phyloP scores from a whole-genome alignment of 2,329 filamentous ascomycete genomes.

The Penicillium griseofulvum region DNA sequence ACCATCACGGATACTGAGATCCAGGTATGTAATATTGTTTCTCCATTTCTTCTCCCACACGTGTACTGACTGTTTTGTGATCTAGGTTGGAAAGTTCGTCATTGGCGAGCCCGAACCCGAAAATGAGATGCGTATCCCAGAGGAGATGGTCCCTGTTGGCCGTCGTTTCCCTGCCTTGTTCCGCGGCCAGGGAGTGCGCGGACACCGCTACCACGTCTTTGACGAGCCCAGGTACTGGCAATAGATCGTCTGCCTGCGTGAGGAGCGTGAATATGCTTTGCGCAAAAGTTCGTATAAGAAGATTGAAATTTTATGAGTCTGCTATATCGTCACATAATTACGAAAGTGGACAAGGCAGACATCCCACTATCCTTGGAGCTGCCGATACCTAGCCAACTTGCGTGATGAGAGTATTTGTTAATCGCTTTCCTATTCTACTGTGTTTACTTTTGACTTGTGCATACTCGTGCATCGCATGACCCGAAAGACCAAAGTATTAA shows the following conservation, averaged over 20 bases:
- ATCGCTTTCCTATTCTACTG: neutral
- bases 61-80: conserved; percentile 15
- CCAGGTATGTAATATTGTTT: conserved; percentile 57
- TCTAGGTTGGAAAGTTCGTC: conserved; percentile 80
- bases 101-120: conserved; percentile 68
- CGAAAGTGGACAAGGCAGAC: neutral
- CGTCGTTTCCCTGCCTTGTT: conserved; percentile 83
- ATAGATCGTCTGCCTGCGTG: conserved; percentile 20
- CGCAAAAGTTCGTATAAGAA: conserved; percentile 1
- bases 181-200: conserved; percentile 78
- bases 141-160: conserved; percentile 72
- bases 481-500: neutral
- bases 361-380: conserved; percentile 4
- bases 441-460: neutral
- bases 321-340: conserved; percentile 12
- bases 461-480: neutral
- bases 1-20: conserved; percentile 97
- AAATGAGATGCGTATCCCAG: conserved; percentile 63
- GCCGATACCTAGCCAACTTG: neutral
- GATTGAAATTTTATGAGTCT: conserved; percentile 5
- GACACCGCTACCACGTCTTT: conserved; percentile 93
- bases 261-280: neutral
- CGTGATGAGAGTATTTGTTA: neutral
- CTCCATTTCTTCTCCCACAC: neutral
- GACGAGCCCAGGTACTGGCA: conserved; percentile 75